A percentile compares a stretch with the other conserved stretches of the same genome.
Evolutionary conservation across 768 basidiomycete genomes (phyloP).

Genomic region (Chlorophyllum brunneum): DNA sequence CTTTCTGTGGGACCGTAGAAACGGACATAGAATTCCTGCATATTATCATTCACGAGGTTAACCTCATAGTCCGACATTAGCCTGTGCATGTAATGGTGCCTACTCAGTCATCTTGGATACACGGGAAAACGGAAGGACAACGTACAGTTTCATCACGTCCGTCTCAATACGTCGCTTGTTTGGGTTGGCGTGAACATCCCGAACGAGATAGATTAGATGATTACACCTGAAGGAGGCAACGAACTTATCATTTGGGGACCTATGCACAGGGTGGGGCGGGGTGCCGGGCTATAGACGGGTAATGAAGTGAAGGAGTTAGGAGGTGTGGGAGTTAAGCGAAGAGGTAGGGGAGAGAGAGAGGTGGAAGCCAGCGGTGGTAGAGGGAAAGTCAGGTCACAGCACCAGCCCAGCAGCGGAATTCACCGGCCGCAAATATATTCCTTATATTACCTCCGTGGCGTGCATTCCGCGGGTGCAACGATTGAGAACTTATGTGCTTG

Average conservation of each 20-base stretch:
- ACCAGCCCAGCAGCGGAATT: slow-evolving; percentile 8
- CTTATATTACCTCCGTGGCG: too few species aligned
- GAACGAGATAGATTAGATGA: slow-evolving; percentile 16
- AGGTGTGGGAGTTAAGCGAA: not conserved
- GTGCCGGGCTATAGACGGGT: not conserved
- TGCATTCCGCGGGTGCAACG: too few species aligned
- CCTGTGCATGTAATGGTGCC: slow-evolving; percentile 39
- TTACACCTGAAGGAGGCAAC: not conserved
- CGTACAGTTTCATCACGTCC: slow-evolving; percentile 98
- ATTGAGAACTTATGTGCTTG: too few species aligned
- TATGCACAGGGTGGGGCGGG: not conserved
- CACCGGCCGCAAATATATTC: too few species aligned
- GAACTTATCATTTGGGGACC: slow-evolving; percentile 17
- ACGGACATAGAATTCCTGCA: slow-evolving; percentile 98
- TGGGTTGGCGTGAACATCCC: slow-evolving; percentile 63
- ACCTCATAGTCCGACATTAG: slow-evolving; percentile 99
- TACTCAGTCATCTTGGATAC: not conserved
- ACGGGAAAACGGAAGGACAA: slow-evolving; percentile 5
- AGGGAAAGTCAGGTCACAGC: slow-evolving; percentile 11
- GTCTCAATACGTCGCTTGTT: slow-evolving; percentile 94
- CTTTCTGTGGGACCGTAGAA: slow-evolving; percentile 95
- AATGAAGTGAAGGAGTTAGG: not conserved
- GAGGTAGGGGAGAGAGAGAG: not conserved
- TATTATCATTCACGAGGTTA: slow-evolving; percentile 94
- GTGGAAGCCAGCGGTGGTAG: not conserved